Percentiles rank a stretch among this genome's conserved stretches.
These are phyloP conservation scores for Neobulgaria alba DNA, from an alignment of 2,329 filamentous ascomycete genomes.

Conservation along the genomic window DNA sequence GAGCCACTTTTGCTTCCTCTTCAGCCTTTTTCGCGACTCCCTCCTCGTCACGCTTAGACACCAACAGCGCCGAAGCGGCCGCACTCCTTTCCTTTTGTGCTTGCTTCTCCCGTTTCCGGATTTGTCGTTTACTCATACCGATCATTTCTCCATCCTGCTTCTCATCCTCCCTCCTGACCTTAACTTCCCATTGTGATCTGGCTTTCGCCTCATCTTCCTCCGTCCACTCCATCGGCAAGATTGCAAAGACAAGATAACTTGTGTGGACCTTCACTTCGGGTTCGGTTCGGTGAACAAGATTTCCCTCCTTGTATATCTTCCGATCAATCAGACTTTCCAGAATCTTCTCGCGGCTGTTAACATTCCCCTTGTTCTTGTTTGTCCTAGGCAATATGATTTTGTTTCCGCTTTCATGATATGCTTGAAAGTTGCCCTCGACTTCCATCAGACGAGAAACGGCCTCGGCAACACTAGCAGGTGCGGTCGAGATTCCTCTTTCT, in stretches of 20 bases:
- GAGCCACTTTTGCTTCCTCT: neutral
- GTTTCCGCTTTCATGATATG: conserved; percentile 43
- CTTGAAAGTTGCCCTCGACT: conserved; percentile 60
- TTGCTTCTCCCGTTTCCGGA: conserved; percentile 11
- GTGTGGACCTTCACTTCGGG: conserved; percentile 91
- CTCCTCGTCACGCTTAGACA: neutral
- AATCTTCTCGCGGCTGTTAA: conserved; percentile 27
- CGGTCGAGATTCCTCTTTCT: conserved; percentile 47
- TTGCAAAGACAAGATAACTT: conserved; percentile 90
- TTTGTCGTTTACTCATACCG: conserved; percentile 11
- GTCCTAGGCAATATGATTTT: neutral
- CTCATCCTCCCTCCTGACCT: conserved; percentile 12
- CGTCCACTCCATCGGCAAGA: conserved; percentile 79
- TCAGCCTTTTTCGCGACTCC: neutral
- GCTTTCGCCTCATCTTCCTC: conserved; percentile 70
- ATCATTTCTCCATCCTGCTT: conserved; percentile 3
- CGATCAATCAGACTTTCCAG: conserved; percentile 29
- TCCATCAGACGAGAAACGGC: conserved; percentile 64
- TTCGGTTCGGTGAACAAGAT: conserved; percentile 72
- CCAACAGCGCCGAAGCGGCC: neutral
- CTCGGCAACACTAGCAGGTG: conserved; percentile 68
- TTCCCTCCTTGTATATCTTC: conserved; percentile 66
- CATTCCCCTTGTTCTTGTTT: conserved; percentile 23
- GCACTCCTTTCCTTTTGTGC: conserved; percentile 9
- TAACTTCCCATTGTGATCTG: conserved; percentile 44